Conservation (phyloP, 345 rosid genomes). For the Salix viminalis region DNA sequence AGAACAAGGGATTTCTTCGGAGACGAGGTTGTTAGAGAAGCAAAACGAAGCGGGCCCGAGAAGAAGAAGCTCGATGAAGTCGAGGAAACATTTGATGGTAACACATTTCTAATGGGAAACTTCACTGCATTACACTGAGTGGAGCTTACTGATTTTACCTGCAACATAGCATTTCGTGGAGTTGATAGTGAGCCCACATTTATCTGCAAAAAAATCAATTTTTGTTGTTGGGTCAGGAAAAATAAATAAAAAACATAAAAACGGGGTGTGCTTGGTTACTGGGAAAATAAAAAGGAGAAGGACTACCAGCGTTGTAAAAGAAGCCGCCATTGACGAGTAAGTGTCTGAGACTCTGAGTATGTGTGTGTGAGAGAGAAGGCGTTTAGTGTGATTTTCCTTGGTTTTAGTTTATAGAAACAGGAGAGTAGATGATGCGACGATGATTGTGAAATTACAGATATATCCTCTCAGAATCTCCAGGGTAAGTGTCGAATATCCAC, state of each 20-base stretch:
- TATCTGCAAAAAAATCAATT: slow-evolving; percentile 35
- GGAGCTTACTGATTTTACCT: slow-evolving; percentile 22
- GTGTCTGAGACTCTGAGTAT: neutral
- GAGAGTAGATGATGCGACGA: neutral
- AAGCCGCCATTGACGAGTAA: slow-evolving; percentile 48
- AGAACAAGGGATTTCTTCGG: slow-evolving; percentile 28
- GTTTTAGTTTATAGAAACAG: neutral
- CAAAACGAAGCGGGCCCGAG: slow-evolving; percentile 35
- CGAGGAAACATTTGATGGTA: slow-evolving; percentile 18
- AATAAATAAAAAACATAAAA: neutral
- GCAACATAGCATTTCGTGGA: slow-evolving; percentile 29
- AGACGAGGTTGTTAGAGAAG: slow-evolving; percentile 30
- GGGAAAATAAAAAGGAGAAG: neutral
- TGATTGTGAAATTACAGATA: neutral
- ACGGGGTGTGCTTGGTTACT: neutral
- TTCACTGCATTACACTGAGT: slow-evolving; percentile 25
- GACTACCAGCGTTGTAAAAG: slow-evolving; percentile 48
- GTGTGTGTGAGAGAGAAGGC: neutral
- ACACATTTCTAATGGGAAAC: slow-evolving; percentile 16
- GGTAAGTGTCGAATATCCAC: neutral
- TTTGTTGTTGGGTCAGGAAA: neutral
- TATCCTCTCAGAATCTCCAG: neutral
- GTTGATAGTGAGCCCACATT: slow-evolving; percentile 44
- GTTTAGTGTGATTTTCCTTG: neutral
- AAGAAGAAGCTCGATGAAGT: slow-evolving; percentile 29